Evolutionary conservation across 1,284 basidiomycete species (phyloP), one percentile per base, ranked within the genome.

Genomic region (Xanthoconium separans): DNA sequence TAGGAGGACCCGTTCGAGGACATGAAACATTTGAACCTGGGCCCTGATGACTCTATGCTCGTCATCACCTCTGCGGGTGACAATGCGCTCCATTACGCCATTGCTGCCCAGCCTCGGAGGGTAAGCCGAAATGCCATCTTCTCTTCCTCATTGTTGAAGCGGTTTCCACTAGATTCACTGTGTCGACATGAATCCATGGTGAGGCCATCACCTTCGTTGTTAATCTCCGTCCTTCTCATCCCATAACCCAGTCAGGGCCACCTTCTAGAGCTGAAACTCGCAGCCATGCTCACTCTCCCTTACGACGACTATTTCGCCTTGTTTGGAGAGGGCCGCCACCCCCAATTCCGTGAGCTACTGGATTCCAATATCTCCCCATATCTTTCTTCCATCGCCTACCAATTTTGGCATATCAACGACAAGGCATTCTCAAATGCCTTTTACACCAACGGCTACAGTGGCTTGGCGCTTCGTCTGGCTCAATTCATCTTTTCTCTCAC

Each of bases 31-130:
- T 74, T 92, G 13, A 66, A 83, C 20, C 70, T 92, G 54, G 78
- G 78, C 31, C 71, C 74, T 37, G 77, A 85, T 9, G 89, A 92
- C 70, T 81, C 84, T 13, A 80, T 93, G 60, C 77, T 93, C 3
- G 84, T 86, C 22, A 91, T 92, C 63, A 91, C 90, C 2, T 87
- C 83, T 50, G 91, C 89, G 0, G 91, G 90, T 1, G 90, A 91
- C 70, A 93, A 93, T 64, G 87, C 87, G 2, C 74, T 93, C 40
- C 91, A 93, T 70, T 93, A 93, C 62, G 89, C 89, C 6, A 83
- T 89, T 46, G 78, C 79, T 2, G 85, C 83, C 6, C 71, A 78
- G 48, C 87, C 87, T 9, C 74, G 77, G 51, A 71, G 77, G 49
- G 78, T 79, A 56, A 50, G 73, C 62, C 18, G 27, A 51, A 30